Evolutionary conservation across 106 monocot genomes (phyloP), one percentile per base, ranked within the genome.

Genomic region (Acorus gramineus): DNA sequence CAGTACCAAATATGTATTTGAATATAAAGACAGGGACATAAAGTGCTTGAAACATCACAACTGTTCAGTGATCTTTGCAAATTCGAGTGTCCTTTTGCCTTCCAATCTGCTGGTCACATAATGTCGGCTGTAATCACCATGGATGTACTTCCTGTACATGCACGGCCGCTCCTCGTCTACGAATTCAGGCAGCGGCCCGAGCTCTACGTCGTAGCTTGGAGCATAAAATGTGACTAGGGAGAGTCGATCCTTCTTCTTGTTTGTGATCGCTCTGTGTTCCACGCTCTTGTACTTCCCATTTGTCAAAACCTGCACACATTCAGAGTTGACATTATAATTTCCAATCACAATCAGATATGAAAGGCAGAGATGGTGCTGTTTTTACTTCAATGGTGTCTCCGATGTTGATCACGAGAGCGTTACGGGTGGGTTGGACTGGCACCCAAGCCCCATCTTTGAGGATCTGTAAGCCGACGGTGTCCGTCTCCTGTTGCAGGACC

Each of bases 241-340:
- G 4, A 91, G 55, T 60, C 83, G 44, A 28, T 78, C 74, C 8
- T 8, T 55, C 47, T 81, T 65, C 8, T 51, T 42, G 59, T 72
- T 74, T 4, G 76, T 72, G 55, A 86, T 72, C 14, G 69, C 90
- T 43, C 83, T 73, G 73, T 91, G 90, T 47, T 86, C 86, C 9
- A 90, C 78, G 59, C 90, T 86, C 74, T 81, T 86, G 73, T 90
- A 90, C 52, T 53, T 75, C 46, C 90, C 81, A 50, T 90, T 90
- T 6, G 78, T 81, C 8, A 86, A 7, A 4, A 86, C 82, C 85
- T 85, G 72, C 46, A 44, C 28, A 28, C 28, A 28, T 28, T 28
- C 28, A 28, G 28, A 28, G 1, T 28, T 28, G 1, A 28, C 28
- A 28, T 28, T 28, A 28, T 28, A 28, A 28, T 28, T 28, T 28